Evolutionary conservation across 805 yeast genomes (phyloP), one percentile per base, ranked within the genome.

Genomic region (Zygosaccharomyces rouxii): DNA sequence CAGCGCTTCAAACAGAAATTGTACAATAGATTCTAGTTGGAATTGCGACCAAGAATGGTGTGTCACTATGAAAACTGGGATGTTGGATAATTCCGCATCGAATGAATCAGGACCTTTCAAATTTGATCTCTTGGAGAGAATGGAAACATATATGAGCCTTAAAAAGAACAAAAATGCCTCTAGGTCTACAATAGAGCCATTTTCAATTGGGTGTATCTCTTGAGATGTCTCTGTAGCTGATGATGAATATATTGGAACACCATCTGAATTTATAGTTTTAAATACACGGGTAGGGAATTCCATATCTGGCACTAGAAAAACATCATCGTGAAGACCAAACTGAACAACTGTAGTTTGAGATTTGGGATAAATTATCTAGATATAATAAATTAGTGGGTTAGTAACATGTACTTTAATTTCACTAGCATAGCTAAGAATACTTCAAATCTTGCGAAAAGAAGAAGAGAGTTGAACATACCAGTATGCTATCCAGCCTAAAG

Each of bases 241-340:
- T 21, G 71, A 68, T 57, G 52, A 52, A 26, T 60, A 66, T 53
- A 71, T 58, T 54, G 65, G 53, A 60, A 68, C 48, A 25, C 64
- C 61, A 9, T 63, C 59, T 9, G 71, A 61, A n/a, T 46, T 48
- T 5, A 47, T 48, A 53, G 75, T 73, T 44, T 69, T 71, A 63
- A 79, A 86, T 7, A 92, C 95, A 33, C 73, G 73, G 0, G 96
- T 82, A n/a, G 96, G 95, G 25, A 89, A 72, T 48, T 80, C 79
- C 54, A 77, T 78, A 22, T 81, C 78, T 1, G 97, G 95, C 1
- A 94, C 88, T 7, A 85, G 70, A 52, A 87, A 74, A 0, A 62
- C 58, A 35, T 63, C 69, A 56, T 85, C 95, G 23, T 76, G 73
- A 23, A 90, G 71, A 2, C 97, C 97, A 63, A 86, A 82, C 55